phyloP scores from a whole-genome alignment of 2,329 filamentous ascomycete species.

The Neopestalotiopsis sp. region DNA sequence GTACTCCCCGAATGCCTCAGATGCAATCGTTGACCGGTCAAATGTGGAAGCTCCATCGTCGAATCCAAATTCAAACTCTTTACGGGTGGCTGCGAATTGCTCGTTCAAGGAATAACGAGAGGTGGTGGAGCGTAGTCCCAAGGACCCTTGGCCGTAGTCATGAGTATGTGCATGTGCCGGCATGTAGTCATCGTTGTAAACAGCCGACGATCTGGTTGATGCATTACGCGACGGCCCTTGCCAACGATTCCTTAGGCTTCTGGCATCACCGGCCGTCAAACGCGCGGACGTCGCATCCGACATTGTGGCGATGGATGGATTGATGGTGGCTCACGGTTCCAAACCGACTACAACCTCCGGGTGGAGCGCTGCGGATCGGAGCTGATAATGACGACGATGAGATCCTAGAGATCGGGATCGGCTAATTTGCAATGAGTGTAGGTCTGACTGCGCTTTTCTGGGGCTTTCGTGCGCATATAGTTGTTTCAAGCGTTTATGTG shows the following conservation, averaged over 20 bases:
- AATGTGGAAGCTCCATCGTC: constrained; percentile 52
- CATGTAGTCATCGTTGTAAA: constrained; percentile 19
- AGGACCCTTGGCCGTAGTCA: constrained; percentile 12
- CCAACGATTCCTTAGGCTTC: constrained; percentile 13
- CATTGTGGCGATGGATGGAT: background rate
- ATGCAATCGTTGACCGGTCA: constrained; percentile 36
- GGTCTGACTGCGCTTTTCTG: background rate
- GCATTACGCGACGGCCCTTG: constrained; percentile 16
- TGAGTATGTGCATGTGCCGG: constrained; percentile 3
- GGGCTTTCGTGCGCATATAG: background rate
- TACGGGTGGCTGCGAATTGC: constrained; percentile 52
- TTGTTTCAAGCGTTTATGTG: background rate
- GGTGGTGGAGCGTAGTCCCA: constrained; percentile 37
- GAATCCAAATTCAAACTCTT: constrained; percentile 52
- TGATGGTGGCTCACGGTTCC: background rate
- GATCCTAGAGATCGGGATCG: background rate
- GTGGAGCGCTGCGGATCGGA: background rate
- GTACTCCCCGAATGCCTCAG: constrained; percentile 17
- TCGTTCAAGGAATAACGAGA: constrained; percentile 53
- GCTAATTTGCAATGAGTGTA: background rate
- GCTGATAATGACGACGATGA: background rate
- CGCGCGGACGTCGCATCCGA: background rate
- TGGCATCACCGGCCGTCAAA: background rate
- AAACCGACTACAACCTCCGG: background rate
- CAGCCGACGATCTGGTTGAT: constrained; percentile 19